Base-by-base conservation (phyloP, 495 filamentous ascomycete genomes). In the Penicillium simplicissimum region DNA sequence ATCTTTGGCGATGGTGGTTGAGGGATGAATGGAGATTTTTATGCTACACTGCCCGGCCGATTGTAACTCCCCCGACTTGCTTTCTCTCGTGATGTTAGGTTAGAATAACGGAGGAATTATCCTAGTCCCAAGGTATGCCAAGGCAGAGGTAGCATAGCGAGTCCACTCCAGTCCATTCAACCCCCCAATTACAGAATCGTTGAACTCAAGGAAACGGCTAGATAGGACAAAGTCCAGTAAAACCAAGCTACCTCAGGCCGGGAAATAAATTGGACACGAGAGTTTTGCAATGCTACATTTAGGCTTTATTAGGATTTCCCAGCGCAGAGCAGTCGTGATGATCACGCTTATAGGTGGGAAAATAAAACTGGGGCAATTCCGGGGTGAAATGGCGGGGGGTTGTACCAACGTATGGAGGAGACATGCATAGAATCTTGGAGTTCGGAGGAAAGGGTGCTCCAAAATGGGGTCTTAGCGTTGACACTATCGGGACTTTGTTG, bases 331-430 rank as follows among this genome's bases (percentile, higher is more conserved):
- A n/a, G 35, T 23, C 31, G 47, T 15, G 25, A 45, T 36, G 25
- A 10, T 33, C 21, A 35, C 31, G 56, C 63, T 59, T 43, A 66
- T 66, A 66, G 63, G 64, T 56, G 60, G 63, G 52, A 61, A 62
- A 66, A 59, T 38, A 34, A 51, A 63, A 31, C 42, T 52, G 47
- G 36, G 31, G 35, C 34, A 63, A 56, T 36, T 34, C 43, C 57
- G 37, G 45, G 36, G 35, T 42, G n/a, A 21, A 28, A 19, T 38
- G 48, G 35, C 23, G n/a, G n/a, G n/a, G n/a, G n/a, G n/a, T n/a
- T n/a, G n/a, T n/a, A n/a, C n/a, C n/a, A n/a, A n/a, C n/a, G n/a
- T 23, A 14, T 58, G 19, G 42, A 49, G 28, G n/a, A 25, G 23
- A 3, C 42, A 48, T 9, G n/a, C 13, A 11, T 15, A 10, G 15